Evolutionary conservation across 2,329 filamentous ascomycete species (phyloP), one percentile per base, ranked within the genome.

Genomic region (Westerdykella aurantiaca): DNA sequence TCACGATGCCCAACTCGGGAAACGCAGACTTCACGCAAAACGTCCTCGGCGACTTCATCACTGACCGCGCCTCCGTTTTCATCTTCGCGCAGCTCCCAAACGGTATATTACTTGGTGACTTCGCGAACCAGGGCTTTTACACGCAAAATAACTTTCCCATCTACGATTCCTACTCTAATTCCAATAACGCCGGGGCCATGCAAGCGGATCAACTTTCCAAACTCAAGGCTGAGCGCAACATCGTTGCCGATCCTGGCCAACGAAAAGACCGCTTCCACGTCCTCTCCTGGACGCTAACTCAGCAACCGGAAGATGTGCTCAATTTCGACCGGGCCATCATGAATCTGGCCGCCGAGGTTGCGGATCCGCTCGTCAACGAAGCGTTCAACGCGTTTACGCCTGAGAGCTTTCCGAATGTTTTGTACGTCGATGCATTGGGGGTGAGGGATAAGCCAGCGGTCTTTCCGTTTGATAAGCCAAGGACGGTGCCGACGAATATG

Each of bases 31-130:
- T 69, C 38, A 60, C 60, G 22, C 54, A 56, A 23, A 52, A 58
- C 25, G 55, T 57, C 1, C 57, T 71, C 0, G 57, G 57, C 34
- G 60, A 67, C 23, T 70, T 69, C 49, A 70, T 70, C 46, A 55
- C 54, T 6, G 52, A 64, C 38, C 52, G 60, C 31, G 61, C 65
- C 5, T 58, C 65, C 6, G 65, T 71, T 1, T 51, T 70, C 21
- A 50, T 70, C 23, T 37, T 69, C 37, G 56, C 58, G 2, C 60
- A 69, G 35, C 50, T 66, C 12, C 60, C 61, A 1, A 40, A 38
- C 21, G 55, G 51, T 13, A 62, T 66, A 37, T 53, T 42, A 1
- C 53, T 66, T 3, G 58, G 59, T 40, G 43, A 51, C 42, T 64
- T 61, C 37, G 58, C 59, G 10, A 55, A 56, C 13, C 54, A 64